A percentile compares a stretch with the other conserved stretches of the same genome.
Evolutionary conservation across 2,329 filamentous ascomycete genomes (phyloP).

Genomic region (Hypoxylon sp.): DNA sequence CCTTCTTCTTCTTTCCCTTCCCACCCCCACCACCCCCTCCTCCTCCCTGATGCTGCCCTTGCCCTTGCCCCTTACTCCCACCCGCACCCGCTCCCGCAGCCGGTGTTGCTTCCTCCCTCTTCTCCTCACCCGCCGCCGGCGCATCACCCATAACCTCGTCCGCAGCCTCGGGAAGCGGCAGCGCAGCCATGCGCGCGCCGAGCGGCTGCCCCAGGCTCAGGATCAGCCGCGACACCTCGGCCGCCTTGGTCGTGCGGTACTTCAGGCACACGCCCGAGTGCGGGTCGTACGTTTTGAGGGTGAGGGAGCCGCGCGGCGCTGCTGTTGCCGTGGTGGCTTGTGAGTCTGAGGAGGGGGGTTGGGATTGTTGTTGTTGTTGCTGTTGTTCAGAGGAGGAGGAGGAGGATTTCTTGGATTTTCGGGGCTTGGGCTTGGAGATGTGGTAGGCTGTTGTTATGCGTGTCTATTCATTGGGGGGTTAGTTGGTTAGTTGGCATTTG

Average conservation of each 20-base stretch:
- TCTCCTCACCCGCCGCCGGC: constrained; percentile 53
- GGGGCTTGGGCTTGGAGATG: constrained; percentile 65
- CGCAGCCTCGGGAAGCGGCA: constrained; percentile 59
- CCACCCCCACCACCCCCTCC: constrained; percentile 59
- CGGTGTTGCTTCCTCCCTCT: constrained; percentile 30
- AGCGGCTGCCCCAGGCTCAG: constrained; percentile 78
- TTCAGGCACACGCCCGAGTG: constrained; percentile 85
- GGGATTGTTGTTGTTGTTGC: constrained; percentile 23
- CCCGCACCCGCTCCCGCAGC: constrained; percentile 39
- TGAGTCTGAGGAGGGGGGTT: constrained; percentile 49
- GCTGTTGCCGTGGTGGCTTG: constrained; percentile 46
- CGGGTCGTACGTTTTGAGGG: constrained; percentile 92
- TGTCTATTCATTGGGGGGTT: constrained; percentile 68
- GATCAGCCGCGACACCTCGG: constrained; percentile 88
- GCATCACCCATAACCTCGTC: constrained; percentile 62
- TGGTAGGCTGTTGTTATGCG: constrained; percentile 94
- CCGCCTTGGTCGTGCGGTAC: constrained; percentile 91
- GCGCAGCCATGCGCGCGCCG: constrained; percentile 76
- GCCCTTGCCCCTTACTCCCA: constrained; percentile 50
- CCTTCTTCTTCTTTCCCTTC: constrained; percentile 79
- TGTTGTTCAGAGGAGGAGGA: constrained; percentile 52
- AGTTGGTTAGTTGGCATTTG: constrained; percentile 9
- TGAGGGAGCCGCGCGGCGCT: constrained; percentile 76
- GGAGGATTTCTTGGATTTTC: constrained; percentile 49
- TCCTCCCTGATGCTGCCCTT: constrained; percentile 49